These are phyloP conservation scores for Phytophthora hybrid DNA, from an alignment of 352 stramenopile species.

Conservation along the genomic window DNA sequence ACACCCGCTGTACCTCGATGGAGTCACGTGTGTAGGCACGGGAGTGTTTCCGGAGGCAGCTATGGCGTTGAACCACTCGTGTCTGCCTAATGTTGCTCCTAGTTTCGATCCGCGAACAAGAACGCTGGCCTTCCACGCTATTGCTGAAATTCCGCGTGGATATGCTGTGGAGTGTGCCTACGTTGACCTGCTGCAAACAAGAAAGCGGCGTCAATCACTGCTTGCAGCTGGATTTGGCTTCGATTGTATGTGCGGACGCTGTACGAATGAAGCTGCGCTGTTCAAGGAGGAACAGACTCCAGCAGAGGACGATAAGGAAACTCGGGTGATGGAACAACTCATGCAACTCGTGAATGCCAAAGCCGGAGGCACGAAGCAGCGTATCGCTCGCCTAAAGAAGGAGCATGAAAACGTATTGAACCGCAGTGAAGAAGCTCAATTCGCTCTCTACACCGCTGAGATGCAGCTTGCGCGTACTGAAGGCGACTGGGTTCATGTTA, in stretches of 20 bases:
- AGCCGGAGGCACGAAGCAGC: conserved; percentile 13
- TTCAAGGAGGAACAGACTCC: background rate
- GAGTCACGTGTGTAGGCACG: conserved; percentile 47
- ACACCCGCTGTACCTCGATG: conserved; percentile 60
- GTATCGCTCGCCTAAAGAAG: conserved; percentile 23
- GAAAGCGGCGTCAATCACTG: conserved; percentile 41
- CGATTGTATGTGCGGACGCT: conserved; percentile 55
- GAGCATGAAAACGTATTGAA: conserved; percentile 30
- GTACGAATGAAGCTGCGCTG: conserved; percentile 28
- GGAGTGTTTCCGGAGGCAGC: conserved; percentile 75
- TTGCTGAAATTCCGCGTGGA: conserved; percentile 39
- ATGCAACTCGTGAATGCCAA: conserved; percentile 35
- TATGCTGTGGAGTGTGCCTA: conserved; percentile 64
- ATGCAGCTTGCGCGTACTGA: conserved; percentile 44
- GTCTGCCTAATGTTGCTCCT: conserved; percentile 61
- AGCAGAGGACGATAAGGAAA: conserved; percentile 19
- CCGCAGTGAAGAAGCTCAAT: conserved; percentile 42
- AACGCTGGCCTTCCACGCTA: conserved; percentile 58
- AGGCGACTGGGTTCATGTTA: conserved; percentile 39
- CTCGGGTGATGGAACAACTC: conserved; percentile 38
- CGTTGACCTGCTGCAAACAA: conserved; percentile 59
- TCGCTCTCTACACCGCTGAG: conserved; percentile 53
- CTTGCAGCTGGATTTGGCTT: conserved; percentile 64
- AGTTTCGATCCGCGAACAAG: conserved; percentile 58
- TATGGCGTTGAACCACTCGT: conserved; percentile 80